phyloP scores from a whole-genome alignment of 495 filamentous ascomycete species.

The Penicillium taxi region DNA sequence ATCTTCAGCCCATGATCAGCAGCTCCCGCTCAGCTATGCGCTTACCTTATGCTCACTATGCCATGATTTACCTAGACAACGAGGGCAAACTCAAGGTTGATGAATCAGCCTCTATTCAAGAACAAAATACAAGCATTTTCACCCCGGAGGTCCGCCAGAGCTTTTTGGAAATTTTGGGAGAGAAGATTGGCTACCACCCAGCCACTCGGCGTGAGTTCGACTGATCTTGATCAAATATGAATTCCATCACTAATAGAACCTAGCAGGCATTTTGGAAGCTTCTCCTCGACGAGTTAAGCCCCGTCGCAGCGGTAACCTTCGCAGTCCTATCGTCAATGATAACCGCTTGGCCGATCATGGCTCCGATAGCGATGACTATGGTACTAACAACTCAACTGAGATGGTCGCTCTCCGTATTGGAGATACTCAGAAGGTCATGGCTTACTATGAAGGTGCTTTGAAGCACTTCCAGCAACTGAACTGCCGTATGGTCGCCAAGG shows the following conservation, averaged over 20 bases:
- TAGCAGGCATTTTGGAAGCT: slow-evolving; percentile 11
- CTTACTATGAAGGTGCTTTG: slow-evolving; percentile 44
- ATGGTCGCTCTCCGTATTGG: slow-evolving; percentile 34
- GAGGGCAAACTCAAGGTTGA: slow-evolving; percentile 30
- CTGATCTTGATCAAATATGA: not conserved
- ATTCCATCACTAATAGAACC: not conserved
- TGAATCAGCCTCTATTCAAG: slow-evolving; percentile 32
- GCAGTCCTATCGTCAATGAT: slow-evolving; percentile 10
- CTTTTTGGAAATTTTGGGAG: slow-evolving; percentile 32
- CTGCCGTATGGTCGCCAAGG: slow-evolving; percentile 62
- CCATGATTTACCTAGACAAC: slow-evolving; percentile 38
- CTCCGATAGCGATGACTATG: slow-evolving; percentile 21
- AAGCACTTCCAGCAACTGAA: slow-evolving; percentile 65
- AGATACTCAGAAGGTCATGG: slow-evolving; percentile 28
- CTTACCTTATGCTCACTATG: slow-evolving; percentile 32
- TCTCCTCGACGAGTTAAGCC: slow-evolving; percentile 29
- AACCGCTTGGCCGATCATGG: slow-evolving; percentile 19
- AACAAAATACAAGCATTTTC: slow-evolving; percentile 30
- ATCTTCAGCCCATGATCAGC: slow-evolving; percentile 24
- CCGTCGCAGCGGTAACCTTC: slow-evolving; percentile 25
- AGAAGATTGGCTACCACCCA: slow-evolving; percentile 25
- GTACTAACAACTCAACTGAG: slow-evolving; percentile 21
- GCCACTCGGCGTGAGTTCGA: slow-evolving; percentile 23
- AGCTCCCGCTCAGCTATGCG: slow-evolving; percentile 22
- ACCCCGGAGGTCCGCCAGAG: slow-evolving; percentile 30